phyloP scores from a whole-genome alignment of 352 stramenopile genomes.

The Achlya hypogyna region DNA sequence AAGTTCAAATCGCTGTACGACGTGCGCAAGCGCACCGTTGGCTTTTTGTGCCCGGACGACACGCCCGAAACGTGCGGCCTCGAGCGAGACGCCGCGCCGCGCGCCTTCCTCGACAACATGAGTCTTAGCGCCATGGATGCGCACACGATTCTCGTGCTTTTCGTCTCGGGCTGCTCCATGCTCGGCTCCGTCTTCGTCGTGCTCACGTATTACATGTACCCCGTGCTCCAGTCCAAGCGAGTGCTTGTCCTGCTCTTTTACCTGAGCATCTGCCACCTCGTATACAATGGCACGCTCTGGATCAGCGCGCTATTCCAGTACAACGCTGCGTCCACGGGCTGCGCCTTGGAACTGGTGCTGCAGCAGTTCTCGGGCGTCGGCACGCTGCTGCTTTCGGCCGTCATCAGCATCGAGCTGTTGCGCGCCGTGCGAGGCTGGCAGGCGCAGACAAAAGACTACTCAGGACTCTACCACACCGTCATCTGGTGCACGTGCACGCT shows the following conservation, averaged over 20 bases:
- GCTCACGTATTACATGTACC: constrained; percentile 55
- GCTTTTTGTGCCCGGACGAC: constrained; percentile 65
- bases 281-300: constrained; percentile 57
- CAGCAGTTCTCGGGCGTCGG: constrained; percentile 63
- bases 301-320: constrained; percentile 21
- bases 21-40: constrained; percentile 73
- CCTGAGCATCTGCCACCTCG: constrained; percentile 46
- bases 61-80: constrained; percentile 19
- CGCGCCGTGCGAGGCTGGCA: constrained; percentile 43
- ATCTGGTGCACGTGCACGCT: constrained; percentile 40
- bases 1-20: constrained; percentile 93
- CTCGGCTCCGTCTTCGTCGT: constrained; percentile 57
- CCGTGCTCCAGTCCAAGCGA: constrained; percentile 38
- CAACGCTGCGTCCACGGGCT: constrained; percentile 26
- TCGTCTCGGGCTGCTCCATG: constrained; percentile 58
- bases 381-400: constrained; percentile 46
- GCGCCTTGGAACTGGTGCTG: constrained; percentile 36
- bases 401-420: constrained; percentile 53
- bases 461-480: constrained; percentile 41
- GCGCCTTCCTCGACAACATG: constrained; percentile 45
- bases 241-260: constrained; percentile 56
- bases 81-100: neutral
- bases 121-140: constrained; percentile 68
- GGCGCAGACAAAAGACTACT: constrained; percentile 47
- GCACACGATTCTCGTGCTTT: constrained; percentile 62